phyloP scores from a whole-genome alignment of 108 stramenopile genomes.

The Fistulifera solaris region DNA sequence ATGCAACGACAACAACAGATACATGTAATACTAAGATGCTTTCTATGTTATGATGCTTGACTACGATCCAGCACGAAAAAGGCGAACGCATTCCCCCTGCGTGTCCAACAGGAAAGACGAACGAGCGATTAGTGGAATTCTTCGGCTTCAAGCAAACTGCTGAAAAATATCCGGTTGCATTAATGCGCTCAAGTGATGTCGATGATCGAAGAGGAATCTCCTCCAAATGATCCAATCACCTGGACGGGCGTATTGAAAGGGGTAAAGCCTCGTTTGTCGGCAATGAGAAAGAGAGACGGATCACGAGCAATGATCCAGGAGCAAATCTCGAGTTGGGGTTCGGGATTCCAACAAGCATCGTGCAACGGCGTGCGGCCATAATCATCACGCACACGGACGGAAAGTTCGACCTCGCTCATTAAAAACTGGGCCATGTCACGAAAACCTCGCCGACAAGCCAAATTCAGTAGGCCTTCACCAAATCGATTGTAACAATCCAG shows the following conservation, averaged over 20 bases:
- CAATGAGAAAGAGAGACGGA: constrained; percentile 43
- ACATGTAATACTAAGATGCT: too few relatives aligned
- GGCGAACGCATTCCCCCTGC: too few relatives aligned
- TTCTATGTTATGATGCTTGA: too few relatives aligned
- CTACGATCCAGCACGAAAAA: too few relatives aligned
- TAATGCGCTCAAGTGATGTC: neutral
- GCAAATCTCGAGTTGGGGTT: constrained; percentile 45
- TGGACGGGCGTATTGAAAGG: constrained; percentile 68
- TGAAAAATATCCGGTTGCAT: neutral
- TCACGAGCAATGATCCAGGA: constrained; percentile 40
- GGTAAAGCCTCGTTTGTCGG: constrained; percentile 52
- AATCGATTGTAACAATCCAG: constrained; percentile 72
- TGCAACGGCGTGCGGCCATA: constrained; percentile 81
- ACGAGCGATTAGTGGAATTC: too few relatives aligned
- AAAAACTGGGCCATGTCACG: constrained; percentile 49
- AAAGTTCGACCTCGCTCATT: constrained; percentile 31
- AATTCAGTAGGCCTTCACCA: constrained; percentile 75
- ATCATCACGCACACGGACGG: constrained; percentile 63
- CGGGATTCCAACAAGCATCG: constrained; percentile 81
- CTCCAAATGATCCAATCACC: constrained; percentile 57
- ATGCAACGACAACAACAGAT: too few relatives aligned
- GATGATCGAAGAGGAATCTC: constrained; percentile 39
- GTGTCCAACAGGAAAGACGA: too few relatives aligned
- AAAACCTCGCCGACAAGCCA: constrained; percentile 75
- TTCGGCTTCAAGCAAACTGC: neutral